Evolutionary conservation across 164 flowering plant genomes (phyloP).

Genomic region (Vitis labrusca): DNA sequence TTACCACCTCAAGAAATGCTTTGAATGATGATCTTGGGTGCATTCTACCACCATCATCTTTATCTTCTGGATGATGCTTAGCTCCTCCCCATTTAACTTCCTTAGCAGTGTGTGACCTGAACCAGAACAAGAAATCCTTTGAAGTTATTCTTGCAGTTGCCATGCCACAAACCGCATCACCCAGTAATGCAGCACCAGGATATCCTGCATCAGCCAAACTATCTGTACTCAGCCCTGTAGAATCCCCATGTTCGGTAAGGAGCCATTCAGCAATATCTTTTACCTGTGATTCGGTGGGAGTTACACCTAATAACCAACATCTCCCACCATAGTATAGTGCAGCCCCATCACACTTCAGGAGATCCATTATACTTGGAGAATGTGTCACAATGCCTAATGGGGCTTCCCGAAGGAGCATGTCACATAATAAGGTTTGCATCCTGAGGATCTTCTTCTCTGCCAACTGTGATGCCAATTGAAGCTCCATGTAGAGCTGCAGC

Average conservation of each 20-base stretch:
- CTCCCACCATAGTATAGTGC: constrained; percentile 52
- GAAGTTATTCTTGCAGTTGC: constrained; percentile 51
- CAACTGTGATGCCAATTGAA: constrained; percentile 51
- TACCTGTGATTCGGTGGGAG: constrained; percentile 69
- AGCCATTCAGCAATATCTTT: constrained; percentile 68
- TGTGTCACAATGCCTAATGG: constrained; percentile 65
- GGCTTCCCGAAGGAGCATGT: constrained; percentile 71
- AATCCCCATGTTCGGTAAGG: constrained; percentile 48
- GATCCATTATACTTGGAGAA: constrained; percentile 73
- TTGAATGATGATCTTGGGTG: constrained; percentile 58
- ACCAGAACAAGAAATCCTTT: constrained; percentile 66
- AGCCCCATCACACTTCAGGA: constrained; percentile 81
- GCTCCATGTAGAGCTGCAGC: constrained; percentile 64
- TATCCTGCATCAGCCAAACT: constrained; percentile 63
- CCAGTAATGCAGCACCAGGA: constrained; percentile 56
- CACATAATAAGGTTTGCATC: constrained; percentile 64
- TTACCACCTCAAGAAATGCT: constrained; percentile 57
- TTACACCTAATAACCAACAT: constrained; percentile 56
- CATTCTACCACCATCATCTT: constrained; percentile 50
- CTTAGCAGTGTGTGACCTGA: constrained; percentile 56
- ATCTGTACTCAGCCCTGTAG: constrained; percentile 72
- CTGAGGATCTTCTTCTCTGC: constrained; percentile 53
- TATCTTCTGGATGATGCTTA: constrained; percentile 56
- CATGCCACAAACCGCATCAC: constrained; percentile 81
- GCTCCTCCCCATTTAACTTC: constrained; percentile 74